Conservation (phyloP, 768 basidiomycete genomes). For the Leccinellum luteum region DNA sequence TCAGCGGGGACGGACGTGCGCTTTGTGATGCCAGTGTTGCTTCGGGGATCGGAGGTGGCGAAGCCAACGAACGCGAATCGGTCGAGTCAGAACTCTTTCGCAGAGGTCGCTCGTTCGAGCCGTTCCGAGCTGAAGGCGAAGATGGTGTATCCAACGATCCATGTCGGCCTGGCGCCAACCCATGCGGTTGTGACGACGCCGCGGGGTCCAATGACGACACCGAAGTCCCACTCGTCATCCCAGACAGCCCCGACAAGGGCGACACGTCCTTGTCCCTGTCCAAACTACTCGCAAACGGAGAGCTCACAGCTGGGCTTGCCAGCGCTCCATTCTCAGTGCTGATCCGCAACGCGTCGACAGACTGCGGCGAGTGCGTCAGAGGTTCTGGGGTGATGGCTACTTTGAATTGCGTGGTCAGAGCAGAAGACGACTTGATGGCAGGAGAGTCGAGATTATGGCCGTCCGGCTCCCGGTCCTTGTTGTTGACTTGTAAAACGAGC, state of each 20-base stretch:
- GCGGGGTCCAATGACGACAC: slow-evolving; percentile 10
- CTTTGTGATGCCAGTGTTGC: slow-evolving; percentile 30
- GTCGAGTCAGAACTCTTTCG: slow-evolving; percentile 27
- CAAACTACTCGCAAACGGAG: slow-evolving; percentile 6
- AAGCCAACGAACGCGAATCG: slow-evolving; percentile 36
- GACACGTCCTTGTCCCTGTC: slow-evolving; percentile 24
- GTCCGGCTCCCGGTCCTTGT: slow-evolving; percentile 3
- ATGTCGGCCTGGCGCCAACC: slow-evolving; percentile 12
- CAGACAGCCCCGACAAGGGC: background rate
- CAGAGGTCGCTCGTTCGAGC: slow-evolving; percentile 19
- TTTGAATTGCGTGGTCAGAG: slow-evolving; percentile 28
- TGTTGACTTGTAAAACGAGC: slow-evolving; percentile 11
- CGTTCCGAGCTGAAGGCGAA: slow-evolving; percentile 5
- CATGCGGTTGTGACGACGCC: slow-evolving; percentile 12
- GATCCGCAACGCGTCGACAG: background rate
- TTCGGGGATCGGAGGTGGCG: slow-evolving; percentile 41
- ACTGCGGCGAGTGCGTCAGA: slow-evolving; percentile 5
- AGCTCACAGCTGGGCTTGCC: slow-evolving; percentile 11
- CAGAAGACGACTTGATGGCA: slow-evolving; percentile 35
- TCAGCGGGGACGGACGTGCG: slow-evolving; percentile 24
- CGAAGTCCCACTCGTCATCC: slow-evolving; percentile 10
- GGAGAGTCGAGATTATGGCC: slow-evolving; percentile 3
- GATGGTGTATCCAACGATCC: slow-evolving; percentile 15
- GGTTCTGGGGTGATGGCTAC: slow-evolving; percentile 24
- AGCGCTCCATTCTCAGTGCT: background rate